These are phyloP conservation scores for Pseudocercospora musae DNA, from an alignment of 2,329 filamentous ascomycete genomes.

Conservation along the genomic window DNA sequence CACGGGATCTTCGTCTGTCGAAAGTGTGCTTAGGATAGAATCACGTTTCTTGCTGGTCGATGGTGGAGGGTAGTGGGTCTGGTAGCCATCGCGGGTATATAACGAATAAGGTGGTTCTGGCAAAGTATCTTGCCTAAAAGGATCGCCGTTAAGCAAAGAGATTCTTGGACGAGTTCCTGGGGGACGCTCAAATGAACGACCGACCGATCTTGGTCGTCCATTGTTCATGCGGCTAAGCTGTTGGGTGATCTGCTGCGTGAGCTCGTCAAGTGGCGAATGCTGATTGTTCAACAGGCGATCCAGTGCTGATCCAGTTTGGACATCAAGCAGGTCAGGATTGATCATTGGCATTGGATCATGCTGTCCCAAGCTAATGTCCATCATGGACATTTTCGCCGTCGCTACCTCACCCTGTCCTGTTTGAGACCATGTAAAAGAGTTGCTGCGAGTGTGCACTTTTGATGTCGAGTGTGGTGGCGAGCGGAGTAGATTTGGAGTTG, in stretches of 20 bases:
- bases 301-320: neutral
- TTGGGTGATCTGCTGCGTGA: conserved; percentile 31
- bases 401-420: neutral
- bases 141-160: conserved; percentile 25
- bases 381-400: neutral
- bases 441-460: conserved; percentile 19
- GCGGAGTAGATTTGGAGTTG: conserved; percentile 25
- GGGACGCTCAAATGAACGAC: conserved; percentile 23
- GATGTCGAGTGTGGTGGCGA: neutral
- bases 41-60: neutral
- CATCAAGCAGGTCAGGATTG: neutral
- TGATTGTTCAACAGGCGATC: conserved; percentile 18
- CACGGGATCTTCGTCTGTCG: conserved; percentile 14
- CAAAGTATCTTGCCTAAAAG: conserved; percentile 15
- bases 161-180: conserved; percentile 11
- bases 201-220: conserved; percentile 26
- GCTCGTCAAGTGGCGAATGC: conserved; percentile 33
- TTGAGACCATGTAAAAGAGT: conserved; percentile 21
- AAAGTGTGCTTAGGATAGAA: neutral
- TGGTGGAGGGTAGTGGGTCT: neutral
- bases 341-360: neutral
- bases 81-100: neutral
- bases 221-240: conserved; percentile 28
- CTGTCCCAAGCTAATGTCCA: neutral
- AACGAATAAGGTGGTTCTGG: neutral